These are phyloP conservation scores for Echites panduratus DNA, from an alignment of 257 asterid genomes.

Conservation along the genomic window DNA sequence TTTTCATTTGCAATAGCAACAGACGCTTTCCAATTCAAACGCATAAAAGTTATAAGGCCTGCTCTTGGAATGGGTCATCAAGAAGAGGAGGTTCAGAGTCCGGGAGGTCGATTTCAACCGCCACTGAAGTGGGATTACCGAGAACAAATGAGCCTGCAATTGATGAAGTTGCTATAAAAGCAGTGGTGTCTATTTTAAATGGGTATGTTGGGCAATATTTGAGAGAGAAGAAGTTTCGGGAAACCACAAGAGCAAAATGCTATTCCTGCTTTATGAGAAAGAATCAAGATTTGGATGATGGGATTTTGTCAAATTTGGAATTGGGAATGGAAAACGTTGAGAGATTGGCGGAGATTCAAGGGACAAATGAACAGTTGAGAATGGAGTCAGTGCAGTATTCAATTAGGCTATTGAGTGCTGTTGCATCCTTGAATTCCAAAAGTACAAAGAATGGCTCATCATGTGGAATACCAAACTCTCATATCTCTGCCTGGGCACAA, in stretches of 20 bases:
- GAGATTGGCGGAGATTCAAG: constrained; percentile 35
- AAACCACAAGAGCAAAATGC: constrained; percentile 39
- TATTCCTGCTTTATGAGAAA: constrained; percentile 32
- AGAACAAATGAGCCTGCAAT: constrained; percentile 50
- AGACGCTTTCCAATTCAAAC: constrained; percentile 38
- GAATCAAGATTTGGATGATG: constrained; percentile 22
- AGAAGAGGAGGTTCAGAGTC: constrained; percentile 35
- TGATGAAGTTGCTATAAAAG: constrained; percentile 57
- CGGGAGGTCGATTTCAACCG: constrained; percentile 22
- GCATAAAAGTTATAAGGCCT: constrained; percentile 27
- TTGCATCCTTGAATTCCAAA: constrained; percentile 35
- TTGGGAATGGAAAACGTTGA: constrained; percentile 51
- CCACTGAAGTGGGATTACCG: constrained; percentile 19
- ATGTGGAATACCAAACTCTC: constrained; percentile 26
- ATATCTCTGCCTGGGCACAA: constrained; percentile 58
- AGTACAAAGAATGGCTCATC: constrained; percentile 17
- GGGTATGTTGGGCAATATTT: constrained; percentile 52
- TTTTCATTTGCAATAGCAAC: constrained; percentile 67
- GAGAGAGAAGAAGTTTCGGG: constrained; percentile 38
- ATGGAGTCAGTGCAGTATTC: constrained; percentile 40
- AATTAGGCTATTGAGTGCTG: constrained; percentile 38
- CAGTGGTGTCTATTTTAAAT: constrained; percentile 54
- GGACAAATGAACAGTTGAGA: constrained; percentile 28
- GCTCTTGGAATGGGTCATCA: constrained; percentile 31
- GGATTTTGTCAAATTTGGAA: constrained; percentile 34